phyloP scores from a whole-genome alignment of 805 yeast species.

The Spathaspora arborariae region DNA sequence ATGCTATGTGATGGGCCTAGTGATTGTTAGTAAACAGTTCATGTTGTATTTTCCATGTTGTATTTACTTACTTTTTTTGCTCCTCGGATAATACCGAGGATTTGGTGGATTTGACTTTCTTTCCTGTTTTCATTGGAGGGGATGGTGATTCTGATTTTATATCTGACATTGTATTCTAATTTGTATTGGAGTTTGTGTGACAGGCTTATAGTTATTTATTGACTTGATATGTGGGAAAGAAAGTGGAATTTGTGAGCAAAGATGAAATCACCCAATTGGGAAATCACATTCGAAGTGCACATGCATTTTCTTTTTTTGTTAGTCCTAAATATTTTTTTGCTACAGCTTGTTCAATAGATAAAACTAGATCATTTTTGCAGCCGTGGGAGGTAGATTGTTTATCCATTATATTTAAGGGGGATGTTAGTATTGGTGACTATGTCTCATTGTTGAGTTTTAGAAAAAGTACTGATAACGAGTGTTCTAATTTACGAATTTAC shows the following conservation, averaged over 20 bases:
- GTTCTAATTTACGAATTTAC: too few relatives aligned
- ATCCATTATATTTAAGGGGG: too few relatives aligned
- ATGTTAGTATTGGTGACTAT: neutral
- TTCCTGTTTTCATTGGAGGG: slow-evolving; percentile 4
- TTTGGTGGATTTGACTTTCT: slow-evolving; percentile 20
- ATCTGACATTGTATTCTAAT: slow-evolving; percentile 1
- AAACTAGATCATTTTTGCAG: neutral
- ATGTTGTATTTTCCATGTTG: neutral
- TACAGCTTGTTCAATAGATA: neutral
- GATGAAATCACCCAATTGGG: neutral
- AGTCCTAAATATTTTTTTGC: neutral
- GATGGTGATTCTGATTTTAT: neutral
- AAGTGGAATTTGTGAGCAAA: neutral
- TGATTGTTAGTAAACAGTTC: slow-evolving; percentile 11
- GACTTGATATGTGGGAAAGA: neutral
- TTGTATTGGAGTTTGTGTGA: too few relatives aligned
- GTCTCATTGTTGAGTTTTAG: too few relatives aligned
- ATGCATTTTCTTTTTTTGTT: neutral
- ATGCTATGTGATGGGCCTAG: slow-evolving; percentile 73
- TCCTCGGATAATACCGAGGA: slow-evolving; percentile 31
- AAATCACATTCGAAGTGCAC: neutral
- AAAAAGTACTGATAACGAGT: too few relatives aligned
- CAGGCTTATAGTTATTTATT: neutral
- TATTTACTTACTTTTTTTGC: slow-evolving; percentile 32
- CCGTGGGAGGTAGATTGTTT: neutral